phyloP scores from a whole-genome alignment of 2,329 filamentous ascomycete species.

The Emergomyces africanus region DNA sequence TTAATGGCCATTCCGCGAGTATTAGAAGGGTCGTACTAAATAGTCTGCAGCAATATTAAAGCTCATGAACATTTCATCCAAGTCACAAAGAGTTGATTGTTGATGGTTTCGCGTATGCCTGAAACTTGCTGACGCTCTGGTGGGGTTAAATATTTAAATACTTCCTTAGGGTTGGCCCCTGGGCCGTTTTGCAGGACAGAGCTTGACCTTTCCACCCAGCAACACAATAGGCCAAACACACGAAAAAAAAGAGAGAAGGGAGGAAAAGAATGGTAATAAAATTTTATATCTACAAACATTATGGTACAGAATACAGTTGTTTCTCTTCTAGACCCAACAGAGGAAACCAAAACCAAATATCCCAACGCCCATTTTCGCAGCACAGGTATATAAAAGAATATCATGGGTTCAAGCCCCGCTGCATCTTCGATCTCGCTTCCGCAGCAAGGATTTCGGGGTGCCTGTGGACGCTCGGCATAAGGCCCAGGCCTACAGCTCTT shows the following conservation, averaged over 20 bases:
- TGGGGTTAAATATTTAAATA: neutral
- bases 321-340: neutral
- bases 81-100: neutral
- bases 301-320: neutral
- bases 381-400: neutral
- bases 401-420: slow-evolving; percentile 1
- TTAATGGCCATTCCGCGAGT: slow-evolving; percentile 32
- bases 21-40: neutral
- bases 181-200: neutral
- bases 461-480: slow-evolving; percentile 81
- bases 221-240: neutral
- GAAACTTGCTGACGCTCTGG: neutral
- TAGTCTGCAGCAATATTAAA: neutral
- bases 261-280: neutral
- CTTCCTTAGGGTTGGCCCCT: neutral
- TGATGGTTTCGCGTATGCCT: neutral
- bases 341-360: neutral
- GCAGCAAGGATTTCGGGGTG: slow-evolving; percentile 64
- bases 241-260: neutral
- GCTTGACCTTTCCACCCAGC: neutral
- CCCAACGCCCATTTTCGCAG: neutral
- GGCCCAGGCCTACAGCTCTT: slow-evolving; percentile 72
- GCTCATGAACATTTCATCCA: neutral
- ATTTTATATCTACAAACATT: slow-evolving; percentile 1
- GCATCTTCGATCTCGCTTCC: slow-evolving; percentile 1